phyloP scores from a whole-genome alignment of 106 monocot species.

The Hemerocallis citrina region DNA sequence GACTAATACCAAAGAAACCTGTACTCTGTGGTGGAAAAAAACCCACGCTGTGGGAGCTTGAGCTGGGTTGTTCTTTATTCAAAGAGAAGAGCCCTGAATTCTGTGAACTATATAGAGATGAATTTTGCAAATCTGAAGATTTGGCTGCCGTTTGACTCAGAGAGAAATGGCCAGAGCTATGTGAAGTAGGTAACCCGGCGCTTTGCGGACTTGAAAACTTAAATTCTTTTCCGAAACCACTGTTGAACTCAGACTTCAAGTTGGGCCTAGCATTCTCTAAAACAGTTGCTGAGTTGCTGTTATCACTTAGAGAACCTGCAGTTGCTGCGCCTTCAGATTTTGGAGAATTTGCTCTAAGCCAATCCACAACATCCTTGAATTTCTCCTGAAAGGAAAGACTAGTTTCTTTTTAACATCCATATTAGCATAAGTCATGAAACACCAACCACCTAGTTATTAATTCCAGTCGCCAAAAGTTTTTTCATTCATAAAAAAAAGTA shows the following conservation, averaged over 20 bases:
- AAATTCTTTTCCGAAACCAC: slow-evolving; percentile 17
- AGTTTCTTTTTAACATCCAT: not conserved
- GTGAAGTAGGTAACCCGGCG: slow-evolving; percentile 23
- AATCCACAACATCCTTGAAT: slow-evolving; percentile 90
- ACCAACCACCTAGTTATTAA: no score
- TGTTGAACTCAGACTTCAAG: slow-evolving; percentile 10
- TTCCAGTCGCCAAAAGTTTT: no score
- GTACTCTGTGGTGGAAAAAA: not conserved
- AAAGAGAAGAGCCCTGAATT: not conserved
- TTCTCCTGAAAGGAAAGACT: slow-evolving; percentile 50
- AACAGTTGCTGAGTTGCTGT: slow-evolving; percentile 16
- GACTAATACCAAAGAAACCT: slow-evolving; percentile 4
- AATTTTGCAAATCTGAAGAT: slow-evolving; percentile 26
- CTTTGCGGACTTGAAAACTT: slow-evolving; percentile 19
- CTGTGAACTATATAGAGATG: slow-evolving; percentile 4
- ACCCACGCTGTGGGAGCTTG: not conserved
- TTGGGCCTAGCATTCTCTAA: slow-evolving; percentile 6
- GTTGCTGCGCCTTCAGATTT: slow-evolving; percentile 18
- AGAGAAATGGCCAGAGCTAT: slow-evolving; percentile 19
- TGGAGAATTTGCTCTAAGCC: slow-evolving; percentile 61
- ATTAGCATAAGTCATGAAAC: not conserved
- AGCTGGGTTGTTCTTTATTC: not conserved
- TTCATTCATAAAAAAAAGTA: not conserved
- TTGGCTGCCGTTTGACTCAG: slow-evolving; percentile 8
- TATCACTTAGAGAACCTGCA: slow-evolving; percentile 12